Conservation (phyloP, 495 filamentous ascomycete species). For the Aspergillus mulundensis region DNA sequence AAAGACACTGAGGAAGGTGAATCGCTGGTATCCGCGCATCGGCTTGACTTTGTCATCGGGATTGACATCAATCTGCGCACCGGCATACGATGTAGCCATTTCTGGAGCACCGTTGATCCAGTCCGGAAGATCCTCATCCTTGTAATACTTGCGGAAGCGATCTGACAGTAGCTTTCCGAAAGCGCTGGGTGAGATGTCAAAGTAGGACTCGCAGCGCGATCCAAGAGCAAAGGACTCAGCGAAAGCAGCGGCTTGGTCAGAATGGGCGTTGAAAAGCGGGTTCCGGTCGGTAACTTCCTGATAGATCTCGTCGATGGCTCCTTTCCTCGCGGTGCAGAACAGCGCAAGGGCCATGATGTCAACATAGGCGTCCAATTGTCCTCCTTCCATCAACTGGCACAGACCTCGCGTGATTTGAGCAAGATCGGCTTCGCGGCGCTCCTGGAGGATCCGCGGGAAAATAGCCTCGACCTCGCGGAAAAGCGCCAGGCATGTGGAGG, state of each 20-base stretch:
- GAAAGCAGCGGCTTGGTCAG: slow-evolving; percentile 58
- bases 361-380: slow-evolving; percentile 40
- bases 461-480: slow-evolving; percentile 44
- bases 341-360: slow-evolving; percentile 53
- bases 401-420: slow-evolving; percentile 36
- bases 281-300: slow-evolving; percentile 57
- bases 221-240: slow-evolving; percentile 58
- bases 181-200: slow-evolving; percentile 50
- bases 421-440: slow-evolving; percentile 38
- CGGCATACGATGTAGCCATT: slow-evolving; percentile 50
- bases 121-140: slow-evolving; percentile 45
- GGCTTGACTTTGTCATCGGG: slow-evolving; percentile 41
- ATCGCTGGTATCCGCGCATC: slow-evolving; percentile 47
- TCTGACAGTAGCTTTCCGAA: slow-evolving; percentile 55
- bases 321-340: slow-evolving; percentile 53
- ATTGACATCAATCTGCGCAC: slow-evolving; percentile 54
- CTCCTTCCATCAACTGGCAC: slow-evolving; percentile 31
- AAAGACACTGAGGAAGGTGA: slow-evolving; percentile 59
- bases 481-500: slow-evolving; percentile 33
- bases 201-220: slow-evolving; percentile 58
- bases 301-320: slow-evolving; percentile 58
- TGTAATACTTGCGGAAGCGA: slow-evolving; percentile 49
- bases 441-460: slow-evolving; percentile 38
- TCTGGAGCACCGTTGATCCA: slow-evolving; percentile 48
- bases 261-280: slow-evolving; percentile 51